phyloP scores from a whole-genome alignment of 1,284 basidiomycete species.

The Ganoderma multipileum region DNA sequence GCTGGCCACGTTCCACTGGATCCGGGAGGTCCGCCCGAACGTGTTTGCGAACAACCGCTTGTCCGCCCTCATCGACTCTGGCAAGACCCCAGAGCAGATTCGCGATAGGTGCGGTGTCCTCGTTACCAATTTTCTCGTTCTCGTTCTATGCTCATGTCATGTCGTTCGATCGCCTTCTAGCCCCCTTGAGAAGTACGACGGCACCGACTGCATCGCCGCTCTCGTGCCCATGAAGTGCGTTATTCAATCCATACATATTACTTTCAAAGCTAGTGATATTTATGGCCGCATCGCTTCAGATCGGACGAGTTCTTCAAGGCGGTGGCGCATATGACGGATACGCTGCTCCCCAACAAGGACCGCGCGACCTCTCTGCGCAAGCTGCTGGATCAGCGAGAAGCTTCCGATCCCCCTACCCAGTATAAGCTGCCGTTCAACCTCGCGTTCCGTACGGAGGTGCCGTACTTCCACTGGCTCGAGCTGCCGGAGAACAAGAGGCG shows the following conservation, averaged over 20 bases:
- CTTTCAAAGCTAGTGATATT: background rate
- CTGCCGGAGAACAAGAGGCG: constrained; percentile 21
- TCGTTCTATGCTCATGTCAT: background rate
- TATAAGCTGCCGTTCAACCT: constrained; percentile 21
- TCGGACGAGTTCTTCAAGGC: constrained; percentile 17
- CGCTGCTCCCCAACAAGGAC: constrained; percentile 15
- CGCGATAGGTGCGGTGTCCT: constrained; percentile 37
- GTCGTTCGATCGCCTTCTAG: background rate
- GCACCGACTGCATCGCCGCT: constrained; percentile 22
- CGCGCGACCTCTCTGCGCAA: constrained; percentile 15
- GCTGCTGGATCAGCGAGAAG: constrained; percentile 22
- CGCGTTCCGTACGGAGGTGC: constrained; percentile 38
- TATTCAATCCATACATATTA: background rate
- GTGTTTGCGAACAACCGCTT: constrained; percentile 73
- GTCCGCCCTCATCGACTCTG: constrained; percentile 67
- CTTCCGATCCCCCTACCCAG: background rate
- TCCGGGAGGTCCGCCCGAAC: constrained; percentile 67
- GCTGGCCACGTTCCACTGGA: constrained; percentile 73
- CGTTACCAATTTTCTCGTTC: background rate
- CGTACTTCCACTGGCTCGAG: constrained; percentile 27
- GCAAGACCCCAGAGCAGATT: constrained; percentile 53
- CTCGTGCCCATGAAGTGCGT: constrained; percentile 19
- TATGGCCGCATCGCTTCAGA: background rate
- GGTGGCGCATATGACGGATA: constrained; percentile 13
- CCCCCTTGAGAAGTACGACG: constrained; percentile 21